Percentiles rank a stretch among this genome's conserved stretches.
Conservation (phyloP, 805 yeast species). For the Wickerhamomyces ciferrii region DNA sequence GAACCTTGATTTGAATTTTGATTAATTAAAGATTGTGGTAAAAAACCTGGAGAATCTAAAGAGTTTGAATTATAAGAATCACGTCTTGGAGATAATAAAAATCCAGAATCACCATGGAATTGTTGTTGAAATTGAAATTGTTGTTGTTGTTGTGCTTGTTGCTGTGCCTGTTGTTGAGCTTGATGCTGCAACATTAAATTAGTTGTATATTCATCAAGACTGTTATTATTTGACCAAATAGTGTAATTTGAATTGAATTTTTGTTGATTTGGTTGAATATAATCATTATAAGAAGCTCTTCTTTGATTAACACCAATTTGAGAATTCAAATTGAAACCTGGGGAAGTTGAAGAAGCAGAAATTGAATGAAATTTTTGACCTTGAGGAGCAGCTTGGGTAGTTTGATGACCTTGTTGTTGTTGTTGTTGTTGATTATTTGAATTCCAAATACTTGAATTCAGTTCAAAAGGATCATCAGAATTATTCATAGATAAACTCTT, state of each 20-base stretch:
- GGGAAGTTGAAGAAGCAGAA: background rate
- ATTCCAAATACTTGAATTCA: slow-evolving; percentile 1
- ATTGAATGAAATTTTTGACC: background rate
- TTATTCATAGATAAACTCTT: background rate
- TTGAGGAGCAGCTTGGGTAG: no score
- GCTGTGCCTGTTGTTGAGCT: slow-evolving; percentile 3
- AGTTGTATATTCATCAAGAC: background rate
- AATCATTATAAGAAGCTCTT: slow-evolving; percentile 1
- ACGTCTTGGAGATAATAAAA: slow-evolving; percentile 1
- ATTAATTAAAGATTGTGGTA: background rate
- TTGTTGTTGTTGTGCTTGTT: background rate
- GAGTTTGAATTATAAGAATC: slow-evolving; percentile 1
- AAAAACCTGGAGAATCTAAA: background rate
- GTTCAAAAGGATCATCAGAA: slow-evolving; percentile 4
- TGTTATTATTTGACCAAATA: background rate
- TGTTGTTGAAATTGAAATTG: background rate
- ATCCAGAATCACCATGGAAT: background rate
- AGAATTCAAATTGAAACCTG: background rate
- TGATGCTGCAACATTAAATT: background rate
- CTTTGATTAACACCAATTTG: background rate
- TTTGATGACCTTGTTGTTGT: background rate
- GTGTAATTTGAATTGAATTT: background rate
- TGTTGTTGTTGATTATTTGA: background rate
- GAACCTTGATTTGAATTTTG: background rate
- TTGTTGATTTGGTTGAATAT: background rate